Percentiles rank a stretch among this genome's conserved stretches.
Conservation (phyloP, 1,139 yeast species). For the Debaryomyces coudertii region DNA sequence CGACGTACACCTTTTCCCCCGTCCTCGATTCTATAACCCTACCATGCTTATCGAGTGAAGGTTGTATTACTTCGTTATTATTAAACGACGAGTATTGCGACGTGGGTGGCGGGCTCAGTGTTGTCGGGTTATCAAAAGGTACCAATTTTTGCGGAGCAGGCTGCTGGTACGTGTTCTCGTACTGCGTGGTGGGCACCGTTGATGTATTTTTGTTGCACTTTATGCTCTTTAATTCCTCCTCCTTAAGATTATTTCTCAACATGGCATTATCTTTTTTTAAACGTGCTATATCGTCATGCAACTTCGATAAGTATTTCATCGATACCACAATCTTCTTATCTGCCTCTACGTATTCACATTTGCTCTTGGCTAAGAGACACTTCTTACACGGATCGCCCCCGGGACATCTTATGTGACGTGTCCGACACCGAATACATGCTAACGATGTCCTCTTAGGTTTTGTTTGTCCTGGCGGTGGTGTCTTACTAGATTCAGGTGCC, state of each 20-base stretch:
- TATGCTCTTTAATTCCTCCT: constrained; percentile 24
- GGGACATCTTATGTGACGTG: constrained; percentile 78
- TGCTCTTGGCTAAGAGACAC: constrained; percentile 59
- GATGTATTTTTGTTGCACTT: constrained; percentile 14
- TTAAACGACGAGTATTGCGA: constrained; percentile 3
- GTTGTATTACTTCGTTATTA: constrained; percentile 56
- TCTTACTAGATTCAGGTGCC: neutral
- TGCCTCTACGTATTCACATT: constrained; percentile 77
- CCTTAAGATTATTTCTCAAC: constrained; percentile 50
- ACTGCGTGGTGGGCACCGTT: neutral
- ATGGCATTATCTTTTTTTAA: constrained; percentile 57
- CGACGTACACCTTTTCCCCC: constrained; percentile 75
- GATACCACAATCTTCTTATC: constrained; percentile 79
- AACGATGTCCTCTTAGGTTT: constrained; percentile 39
- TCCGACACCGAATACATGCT: constrained; percentile 72
- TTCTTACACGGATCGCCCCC: constrained; percentile 79
- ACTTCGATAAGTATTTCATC: constrained; percentile 66
- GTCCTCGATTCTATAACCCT: constrained; percentile 71
- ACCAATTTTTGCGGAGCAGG: neutral
- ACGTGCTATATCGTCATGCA: constrained; percentile 68
- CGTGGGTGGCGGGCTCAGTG: neutral
- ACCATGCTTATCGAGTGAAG: constrained; percentile 70
- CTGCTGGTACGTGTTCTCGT: neutral
- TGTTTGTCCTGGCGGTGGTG: constrained; percentile 5
- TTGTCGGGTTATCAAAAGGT: neutral